These are phyloP conservation scores for Arabis alpina DNA, from an alignment of 345 rosid species.

Conservation along the genomic window DNA sequence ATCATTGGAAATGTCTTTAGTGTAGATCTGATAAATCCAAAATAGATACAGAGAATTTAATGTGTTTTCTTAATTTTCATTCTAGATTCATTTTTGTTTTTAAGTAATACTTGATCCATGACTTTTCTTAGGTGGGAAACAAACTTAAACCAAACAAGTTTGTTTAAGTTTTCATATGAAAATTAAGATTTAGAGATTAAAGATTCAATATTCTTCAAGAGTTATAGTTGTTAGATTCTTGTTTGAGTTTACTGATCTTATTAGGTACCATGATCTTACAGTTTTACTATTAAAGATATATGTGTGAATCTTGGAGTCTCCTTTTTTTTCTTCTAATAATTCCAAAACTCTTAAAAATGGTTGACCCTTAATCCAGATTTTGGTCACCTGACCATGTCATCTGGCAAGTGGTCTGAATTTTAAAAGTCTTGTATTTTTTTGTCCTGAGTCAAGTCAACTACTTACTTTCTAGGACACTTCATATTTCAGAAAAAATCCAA, in stretches of 20 bases:
- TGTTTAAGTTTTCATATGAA: background rate
- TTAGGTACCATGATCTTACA: no score
- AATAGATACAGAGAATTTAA: background rate
- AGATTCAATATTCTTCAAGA: background rate
- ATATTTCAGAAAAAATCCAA: no score
- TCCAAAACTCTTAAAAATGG: no score
- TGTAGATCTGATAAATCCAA: background rate
- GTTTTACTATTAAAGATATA: no score
- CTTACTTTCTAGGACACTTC: no score
- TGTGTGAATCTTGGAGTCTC: no score
- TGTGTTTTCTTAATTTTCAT: background rate
- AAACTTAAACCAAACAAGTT: background rate
- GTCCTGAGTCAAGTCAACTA: no score
- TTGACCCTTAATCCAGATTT: no score
- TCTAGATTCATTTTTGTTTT: background rate
- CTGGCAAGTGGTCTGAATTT: no score
- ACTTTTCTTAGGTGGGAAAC: background rate
- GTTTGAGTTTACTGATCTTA: background rate
- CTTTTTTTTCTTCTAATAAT: no score
- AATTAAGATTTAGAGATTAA: background rate
- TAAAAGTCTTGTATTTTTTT: no score
- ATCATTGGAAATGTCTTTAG: slow-evolving; percentile 4
- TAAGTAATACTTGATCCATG: background rate
- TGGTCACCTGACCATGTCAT: no score
- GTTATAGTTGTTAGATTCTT: background rate